Evolutionary conservation across 225 moss, liverwort and hornwort species (phyloP).

Genomic region (Physcomitrellopsis africana): DNA sequence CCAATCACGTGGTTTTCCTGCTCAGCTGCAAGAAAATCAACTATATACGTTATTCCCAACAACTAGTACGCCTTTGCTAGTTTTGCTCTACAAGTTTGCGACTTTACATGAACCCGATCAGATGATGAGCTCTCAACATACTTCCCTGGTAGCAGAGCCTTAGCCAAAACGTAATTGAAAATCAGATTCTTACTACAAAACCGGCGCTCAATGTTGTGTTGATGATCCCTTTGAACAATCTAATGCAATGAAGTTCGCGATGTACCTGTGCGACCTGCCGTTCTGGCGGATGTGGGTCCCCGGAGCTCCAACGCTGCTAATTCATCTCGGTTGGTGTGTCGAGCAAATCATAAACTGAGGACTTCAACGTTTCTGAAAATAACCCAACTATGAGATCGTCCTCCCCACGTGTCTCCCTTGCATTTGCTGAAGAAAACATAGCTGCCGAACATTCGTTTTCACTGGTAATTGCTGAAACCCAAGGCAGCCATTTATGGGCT

Average conservation of each 20-base stretch:
- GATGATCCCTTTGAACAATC: not conserved
- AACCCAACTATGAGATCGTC: too few relatives aligned
- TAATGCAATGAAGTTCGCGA: not conserved
- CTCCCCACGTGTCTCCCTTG: slow-evolving; percentile 11
- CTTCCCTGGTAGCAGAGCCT: too few relatives aligned
- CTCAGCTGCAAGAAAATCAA: slow-evolving; percentile 10
- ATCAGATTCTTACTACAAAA: too few relatives aligned
- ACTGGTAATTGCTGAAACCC: not conserved
- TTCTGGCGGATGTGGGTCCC: slow-evolving; percentile 5
- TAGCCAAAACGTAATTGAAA: too few relatives aligned
- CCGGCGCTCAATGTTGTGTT: not conserved
- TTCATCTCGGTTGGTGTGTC: not conserved
- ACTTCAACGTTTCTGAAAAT: not conserved
- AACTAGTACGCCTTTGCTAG: too few relatives aligned
- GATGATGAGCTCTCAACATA: too few relatives aligned
- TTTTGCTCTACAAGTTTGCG: not conserved
- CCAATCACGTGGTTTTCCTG: not conserved
- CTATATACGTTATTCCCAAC: not conserved
- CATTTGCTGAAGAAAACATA: not conserved
- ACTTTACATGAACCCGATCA: not conserved
- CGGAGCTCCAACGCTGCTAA: too few relatives aligned
- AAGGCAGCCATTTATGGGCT: too few relatives aligned
- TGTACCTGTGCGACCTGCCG: not conserved
- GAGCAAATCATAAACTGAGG: not conserved
- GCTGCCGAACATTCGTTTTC: not conserved